Evolutionary conservation across 2,329 filamentous ascomycete genomes (phyloP).

Genomic region (Fonsecaea monophora): DNA sequence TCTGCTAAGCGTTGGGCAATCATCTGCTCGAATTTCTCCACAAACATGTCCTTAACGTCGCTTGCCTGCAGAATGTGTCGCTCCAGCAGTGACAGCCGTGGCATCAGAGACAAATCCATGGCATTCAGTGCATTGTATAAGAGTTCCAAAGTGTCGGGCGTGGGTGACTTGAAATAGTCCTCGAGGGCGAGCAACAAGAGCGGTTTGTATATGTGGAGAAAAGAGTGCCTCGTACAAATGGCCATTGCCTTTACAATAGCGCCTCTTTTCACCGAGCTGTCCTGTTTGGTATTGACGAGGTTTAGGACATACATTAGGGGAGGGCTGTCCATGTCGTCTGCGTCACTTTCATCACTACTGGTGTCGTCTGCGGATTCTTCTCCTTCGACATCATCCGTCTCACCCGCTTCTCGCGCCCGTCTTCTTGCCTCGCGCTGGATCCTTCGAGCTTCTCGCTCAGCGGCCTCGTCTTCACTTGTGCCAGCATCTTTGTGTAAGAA

Average conservation of each 20-base stretch:
- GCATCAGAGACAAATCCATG: constrained; percentile 96
- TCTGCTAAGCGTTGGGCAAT: constrained; percentile 80
- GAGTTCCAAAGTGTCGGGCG: constrained; percentile 83
- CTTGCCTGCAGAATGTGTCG: constrained; percentile 84
- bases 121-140: constrained; percentile 92
- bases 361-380: constrained; percentile 50
- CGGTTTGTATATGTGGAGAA: constrained; percentile 99
- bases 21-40: constrained; percentile 97
- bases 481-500: constrained; percentile 96
- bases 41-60: constrained; percentile 93
- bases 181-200: constrained; percentile 88
- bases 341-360: constrained; percentile 63
- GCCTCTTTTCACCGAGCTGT: constrained; percentile 71
- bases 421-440: constrained; percentile 47
- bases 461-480: constrained; percentile 76
- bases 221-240: constrained; percentile 96
- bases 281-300: constrained; percentile 96
- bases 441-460: constrained; percentile 54
- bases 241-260: constrained; percentile 98
- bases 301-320: constrained; percentile 97
- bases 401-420: constrained; percentile 47
- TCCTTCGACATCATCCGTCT: constrained; percentile 56
- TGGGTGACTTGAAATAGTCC: constrained; percentile 93
- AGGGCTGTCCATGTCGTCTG: constrained; percentile 78
- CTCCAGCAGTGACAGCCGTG: constrained; percentile 81